Base-by-base conservation (phyloP, 1,284 basidiomycete species). In the Sanghuangporus sanghuang region DNA sequence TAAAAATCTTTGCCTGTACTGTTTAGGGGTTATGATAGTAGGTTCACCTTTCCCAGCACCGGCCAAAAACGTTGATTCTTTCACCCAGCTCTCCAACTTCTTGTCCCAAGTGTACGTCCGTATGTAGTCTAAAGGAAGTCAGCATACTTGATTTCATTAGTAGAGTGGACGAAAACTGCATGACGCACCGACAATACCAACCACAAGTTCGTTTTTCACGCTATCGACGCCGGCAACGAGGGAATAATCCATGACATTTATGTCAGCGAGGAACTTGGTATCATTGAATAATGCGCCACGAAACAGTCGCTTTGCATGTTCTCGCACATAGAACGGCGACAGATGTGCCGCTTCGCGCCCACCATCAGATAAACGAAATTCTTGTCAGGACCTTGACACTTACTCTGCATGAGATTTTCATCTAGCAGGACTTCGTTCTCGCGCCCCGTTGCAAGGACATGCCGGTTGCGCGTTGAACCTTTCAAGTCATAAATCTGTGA, bases 201-300 rank as follows among this genome's bases (percentile, higher is more conserved):
- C 86, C 14, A 98, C 94, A 14, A 96, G 79, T 72, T 96, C 92
- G 64, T 92, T 89, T 67, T 85, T 89, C 59, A 81, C 78, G 67
- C 85, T 86, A 73, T 97, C 95, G 14, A 99, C 90, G 16, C 96
- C 97, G 27, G 96, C 94, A 48, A 99, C 90, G 16, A 99, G 79
- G 21, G 96, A 98, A 75, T 99, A 99, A 76, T 99, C 97, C 97
- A 99, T 99, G 62, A 98, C 94, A 72, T 98, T 97, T 68, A 98
- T 89, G 68, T 96, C 94, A 9, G 93, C 90, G 54, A 99, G 78
- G 77, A 99, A 99, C 75, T 86, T 88, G 80, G 89, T 95, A 74
- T 99, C 97, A 72, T 97, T 98, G 79, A 86, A 95, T 49, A 99
- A 79, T 16, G 96, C 92, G 14, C 93, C 91, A 36, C 93, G 86